Evolutionary conservation across 139 green algal genomes (phyloP).

Genomic region (Chlorella sp.): DNA sequence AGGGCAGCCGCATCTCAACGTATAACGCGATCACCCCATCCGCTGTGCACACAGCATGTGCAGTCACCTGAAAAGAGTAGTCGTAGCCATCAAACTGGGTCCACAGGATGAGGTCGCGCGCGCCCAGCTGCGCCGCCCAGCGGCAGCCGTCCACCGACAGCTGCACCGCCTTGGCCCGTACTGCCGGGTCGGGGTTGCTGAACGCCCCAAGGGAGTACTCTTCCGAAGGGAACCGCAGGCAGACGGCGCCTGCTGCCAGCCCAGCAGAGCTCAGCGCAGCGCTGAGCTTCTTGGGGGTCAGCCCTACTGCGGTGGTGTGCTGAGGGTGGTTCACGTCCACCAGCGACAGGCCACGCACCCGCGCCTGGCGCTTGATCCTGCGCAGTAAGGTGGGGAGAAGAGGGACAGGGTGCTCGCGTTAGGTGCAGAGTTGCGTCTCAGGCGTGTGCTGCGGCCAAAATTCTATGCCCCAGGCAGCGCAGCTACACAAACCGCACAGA

Average conservation of each 20-base stretch:
- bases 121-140: slow-evolving; percentile 55
- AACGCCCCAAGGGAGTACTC: slow-evolving; percentile 59
- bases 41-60: neutral
- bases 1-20: too few relatives aligned
- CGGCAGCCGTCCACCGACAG: slow-evolving; percentile 56
- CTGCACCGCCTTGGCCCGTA: slow-evolving; percentile 44
- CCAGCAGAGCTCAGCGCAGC: slow-evolving; percentile 38
- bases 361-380: slow-evolving; percentile 56
- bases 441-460: too few relatives aligned
- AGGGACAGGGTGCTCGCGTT: too few relatives aligned
- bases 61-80: slow-evolving; percentile 56
- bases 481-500: too few relatives aligned
- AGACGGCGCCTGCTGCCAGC: slow-evolving; percentile 52
- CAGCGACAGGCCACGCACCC: slow-evolving; percentile 49
- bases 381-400: too few relatives aligned
- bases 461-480: too few relatives aligned
- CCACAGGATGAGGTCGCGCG: slow-evolving; percentile 53
- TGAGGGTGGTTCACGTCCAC: slow-evolving; percentile 78
- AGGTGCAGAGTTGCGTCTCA: too few relatives aligned
- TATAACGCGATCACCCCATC: too few relatives aligned
- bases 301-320: neutral
- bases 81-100: slow-evolving; percentile 71
- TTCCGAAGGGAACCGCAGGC: slow-evolving; percentile 57
- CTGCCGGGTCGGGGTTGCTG: slow-evolving; percentile 47
- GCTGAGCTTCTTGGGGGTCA: slow-evolving; percentile 25